A percentile compares a stretch with the other conserved stretches of the same genome.
phyloP scores from a whole-genome alignment of 495 filamentous ascomycete genomes.

The Glonium stellatum region DNA sequence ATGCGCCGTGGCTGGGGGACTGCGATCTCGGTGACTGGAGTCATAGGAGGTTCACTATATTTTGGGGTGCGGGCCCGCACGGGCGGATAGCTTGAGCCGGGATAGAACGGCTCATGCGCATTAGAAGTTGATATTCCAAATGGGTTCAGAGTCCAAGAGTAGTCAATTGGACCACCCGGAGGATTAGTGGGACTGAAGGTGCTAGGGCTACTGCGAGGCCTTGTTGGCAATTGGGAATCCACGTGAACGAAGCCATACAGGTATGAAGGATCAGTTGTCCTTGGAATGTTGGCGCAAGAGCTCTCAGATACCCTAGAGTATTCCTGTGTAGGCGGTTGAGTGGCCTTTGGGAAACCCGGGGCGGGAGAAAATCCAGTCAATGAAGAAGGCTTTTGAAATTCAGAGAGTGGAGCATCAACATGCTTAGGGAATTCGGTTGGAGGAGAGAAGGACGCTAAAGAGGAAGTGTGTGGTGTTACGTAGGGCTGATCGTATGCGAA shows the following conservation, averaged over 20 bases:
- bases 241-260: constrained; percentile 17
- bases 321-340: constrained; percentile 10
- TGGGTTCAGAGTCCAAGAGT: constrained; percentile 31
- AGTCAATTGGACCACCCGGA: constrained; percentile 20
- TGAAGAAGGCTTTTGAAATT: constrained; percentile 10
- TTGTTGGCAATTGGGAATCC: constrained; percentile 16
- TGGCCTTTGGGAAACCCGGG: constrained; percentile 17
- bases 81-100: constrained; percentile 15
- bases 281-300: constrained; percentile 4
- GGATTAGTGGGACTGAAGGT: constrained; percentile 31
- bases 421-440: constrained; percentile 15
- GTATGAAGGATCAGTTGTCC: constrained; percentile 6
- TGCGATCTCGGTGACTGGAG: constrained; percentile 24
- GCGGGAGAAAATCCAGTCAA: constrained; percentile 21
- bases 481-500: constrained; percentile 26
- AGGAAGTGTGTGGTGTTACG: constrained; percentile 24
- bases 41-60: constrained; percentile 17
- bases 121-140: constrained; percentile 32
- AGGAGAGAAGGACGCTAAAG: constrained; percentile 19
- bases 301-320: constrained; percentile 5
- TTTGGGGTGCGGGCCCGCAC: constrained; percentile 24
- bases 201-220: constrained; percentile 37
- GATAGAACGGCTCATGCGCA: constrained; percentile 28
- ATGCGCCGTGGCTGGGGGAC: constrained; percentile 32
- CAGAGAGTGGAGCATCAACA: constrained; percentile 4